These are phyloP conservation scores for Fusarium napiforme DNA, from an alignment of 2,329 filamentous ascomycete species.

Conservation along the genomic window DNA sequence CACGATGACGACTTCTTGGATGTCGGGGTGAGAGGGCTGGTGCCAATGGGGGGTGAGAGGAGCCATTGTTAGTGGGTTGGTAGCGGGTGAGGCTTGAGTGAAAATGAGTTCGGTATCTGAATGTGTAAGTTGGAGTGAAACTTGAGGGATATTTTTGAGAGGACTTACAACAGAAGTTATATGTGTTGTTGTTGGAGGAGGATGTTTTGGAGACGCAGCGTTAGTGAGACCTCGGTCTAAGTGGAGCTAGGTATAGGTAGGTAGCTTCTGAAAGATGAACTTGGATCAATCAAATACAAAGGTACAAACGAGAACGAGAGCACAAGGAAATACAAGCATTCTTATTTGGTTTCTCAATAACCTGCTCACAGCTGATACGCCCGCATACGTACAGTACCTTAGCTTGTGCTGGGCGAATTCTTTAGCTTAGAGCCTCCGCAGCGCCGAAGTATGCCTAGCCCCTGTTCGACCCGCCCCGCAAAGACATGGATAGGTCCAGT, in stretches of 20 bases:
- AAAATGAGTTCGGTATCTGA: background rate
- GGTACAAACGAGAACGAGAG: background rate
- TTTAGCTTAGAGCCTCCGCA: conserved; percentile 30
- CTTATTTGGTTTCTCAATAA: conserved; percentile 30
- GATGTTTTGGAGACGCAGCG: background rate
- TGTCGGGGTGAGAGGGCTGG: conserved; percentile 68
- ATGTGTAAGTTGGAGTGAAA: background rate
- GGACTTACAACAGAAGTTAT: background rate
- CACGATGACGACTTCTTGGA: conserved; percentile 65
- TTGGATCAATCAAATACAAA: background rate
- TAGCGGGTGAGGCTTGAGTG: conserved; percentile 7
- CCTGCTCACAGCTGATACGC: background rate
- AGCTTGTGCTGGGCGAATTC: conserved; percentile 24
- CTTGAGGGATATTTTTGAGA: background rate
- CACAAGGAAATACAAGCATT: conserved; percentile 15
- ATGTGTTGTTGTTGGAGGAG: background rate
- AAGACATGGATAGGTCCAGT: background rate
- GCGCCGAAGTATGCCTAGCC: conserved; percentile 33
- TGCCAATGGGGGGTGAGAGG: conserved; percentile 68
- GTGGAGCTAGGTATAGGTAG: conserved; percentile 17
- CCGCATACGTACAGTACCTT: conserved; percentile 21
- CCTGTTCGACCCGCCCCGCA: conserved; percentile 17
- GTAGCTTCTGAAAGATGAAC: conserved; percentile 5
- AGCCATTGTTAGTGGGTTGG: conserved; percentile 55
- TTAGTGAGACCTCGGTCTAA: conserved; percentile 23